Conservation (phyloP, 257 asterid genomes). For the Ophiorrhiza pumila region DNA sequence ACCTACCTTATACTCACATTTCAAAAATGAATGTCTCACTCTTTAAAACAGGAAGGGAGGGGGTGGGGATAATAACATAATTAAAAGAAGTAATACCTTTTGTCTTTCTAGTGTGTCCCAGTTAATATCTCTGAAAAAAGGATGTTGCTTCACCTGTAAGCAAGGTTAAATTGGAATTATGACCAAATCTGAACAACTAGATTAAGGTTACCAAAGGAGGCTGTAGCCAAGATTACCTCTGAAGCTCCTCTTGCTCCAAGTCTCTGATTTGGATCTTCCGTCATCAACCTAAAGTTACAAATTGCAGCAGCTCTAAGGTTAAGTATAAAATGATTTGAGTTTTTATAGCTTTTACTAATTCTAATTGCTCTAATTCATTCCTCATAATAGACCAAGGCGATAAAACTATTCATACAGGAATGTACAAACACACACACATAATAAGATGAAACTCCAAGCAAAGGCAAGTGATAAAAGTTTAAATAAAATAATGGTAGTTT, state of each 20-base stretch:
- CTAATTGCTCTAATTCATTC: neutral
- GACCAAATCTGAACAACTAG: neutral
- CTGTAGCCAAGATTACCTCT: slow-evolving; percentile 46
- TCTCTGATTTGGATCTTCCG: slow-evolving; percentile 95
- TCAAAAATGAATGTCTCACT: neutral
- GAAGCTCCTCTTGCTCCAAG: slow-evolving; percentile 96
- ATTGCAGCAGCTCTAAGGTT: slow-evolving; percentile 7
- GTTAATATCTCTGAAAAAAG: slow-evolving; percentile 83
- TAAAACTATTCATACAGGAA: neutral
- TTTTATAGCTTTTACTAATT: neutral
- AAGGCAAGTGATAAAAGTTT: neutral
- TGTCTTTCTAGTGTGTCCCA: slow-evolving; percentile 99
- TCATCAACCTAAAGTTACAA: slow-evolving; percentile 54
- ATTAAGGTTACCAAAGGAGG: neutral
- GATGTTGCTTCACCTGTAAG: slow-evolving; percentile 90
- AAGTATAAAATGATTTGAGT: neutral
- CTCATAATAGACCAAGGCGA: neutral
- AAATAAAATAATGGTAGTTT: neutral
- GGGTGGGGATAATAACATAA: neutral
- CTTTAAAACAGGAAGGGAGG: neutral
- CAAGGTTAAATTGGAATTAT: slow-evolving; percentile 5
- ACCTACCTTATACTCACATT: neutral
- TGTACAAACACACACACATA: neutral
- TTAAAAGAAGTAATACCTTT: slow-evolving; percentile 49
- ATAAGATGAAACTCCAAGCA: neutral